Conservation (phyloP, 345 rosid genomes). For the Arabidopsis arenosa region DNA sequence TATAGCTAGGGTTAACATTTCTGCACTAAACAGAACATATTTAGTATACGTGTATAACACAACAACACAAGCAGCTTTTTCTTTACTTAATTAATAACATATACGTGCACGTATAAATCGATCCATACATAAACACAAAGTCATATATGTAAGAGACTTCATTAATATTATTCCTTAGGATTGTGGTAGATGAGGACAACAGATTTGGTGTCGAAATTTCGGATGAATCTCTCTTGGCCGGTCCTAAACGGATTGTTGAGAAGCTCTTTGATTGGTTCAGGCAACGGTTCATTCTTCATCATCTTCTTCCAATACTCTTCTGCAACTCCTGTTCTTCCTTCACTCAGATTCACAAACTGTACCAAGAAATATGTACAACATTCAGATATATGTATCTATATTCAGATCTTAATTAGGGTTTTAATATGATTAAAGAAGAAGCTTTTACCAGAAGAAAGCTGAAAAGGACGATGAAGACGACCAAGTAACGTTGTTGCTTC, state of each 20-base stretch:
- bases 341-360: constrained; percentile 48
- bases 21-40: constrained; percentile 2
- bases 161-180: constrained; percentile 27
- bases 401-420: constrained; percentile 27
- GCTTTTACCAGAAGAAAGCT: constrained; percentile 41
- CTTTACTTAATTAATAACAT: background rate
- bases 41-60: background rate
- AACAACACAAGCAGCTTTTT: constrained; percentile 22
- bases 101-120: constrained; percentile 26
- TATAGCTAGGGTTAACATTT: constrained; percentile 30
- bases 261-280: constrained; percentile 57
- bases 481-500: constrained; percentile 43
- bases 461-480: constrained; percentile 36
- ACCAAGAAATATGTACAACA: constrained; percentile 1
- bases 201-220: constrained; percentile 39
- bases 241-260: constrained; percentile 45
- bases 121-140: constrained; percentile 27
- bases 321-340: constrained; percentile 54
- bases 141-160: background rate
- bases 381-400: background rate
- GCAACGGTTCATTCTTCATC: constrained; percentile 67
- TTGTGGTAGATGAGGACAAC: constrained; percentile 44
- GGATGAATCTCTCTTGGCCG: constrained; percentile 30
- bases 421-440: constrained; percentile 19
- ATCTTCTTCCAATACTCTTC: constrained; percentile 66